These are phyloP conservation scores for Polyplosphaeria fusca DNA, from an alignment of 495 filamentous ascomycete genomes.

Conservation along the genomic window DNA sequence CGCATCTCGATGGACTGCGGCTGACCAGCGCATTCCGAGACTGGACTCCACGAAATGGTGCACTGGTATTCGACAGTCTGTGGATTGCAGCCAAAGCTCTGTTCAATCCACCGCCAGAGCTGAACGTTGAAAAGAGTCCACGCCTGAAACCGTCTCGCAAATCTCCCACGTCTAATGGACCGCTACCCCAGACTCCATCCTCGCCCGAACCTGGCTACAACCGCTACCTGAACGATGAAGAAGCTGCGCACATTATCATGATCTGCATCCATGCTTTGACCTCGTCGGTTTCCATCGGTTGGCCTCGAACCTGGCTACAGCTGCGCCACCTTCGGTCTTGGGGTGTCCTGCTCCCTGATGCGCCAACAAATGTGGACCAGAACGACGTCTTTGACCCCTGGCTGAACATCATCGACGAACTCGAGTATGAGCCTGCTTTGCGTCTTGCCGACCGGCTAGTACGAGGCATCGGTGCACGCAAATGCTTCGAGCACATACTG, in stretches of 20 bases:
- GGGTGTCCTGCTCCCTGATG: constrained; percentile 45
- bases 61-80: constrained; percentile 68
- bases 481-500: constrained; percentile 53
- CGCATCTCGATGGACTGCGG: constrained; percentile 45
- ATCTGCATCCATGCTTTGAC: constrained; percentile 57
- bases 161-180: not conserved
- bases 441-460: constrained; percentile 55
- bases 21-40: constrained; percentile 41
- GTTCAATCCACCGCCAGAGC: constrained; percentile 61
- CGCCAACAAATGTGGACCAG: not conserved
- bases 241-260: constrained; percentile 56
- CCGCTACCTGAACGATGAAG: constrained; percentile 48
- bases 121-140: constrained; percentile 43
- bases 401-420: constrained; percentile 45
- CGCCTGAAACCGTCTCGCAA: constrained; percentile 22
- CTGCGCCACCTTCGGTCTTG: constrained; percentile 52
- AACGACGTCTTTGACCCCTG: constrained; percentile 12
- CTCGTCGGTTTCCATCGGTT: constrained; percentile 49
- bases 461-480: constrained; percentile 51
- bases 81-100: constrained; percentile 69
- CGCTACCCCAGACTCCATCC: not conserved
- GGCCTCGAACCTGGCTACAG: constrained; percentile 48
- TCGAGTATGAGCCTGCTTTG: constrained; percentile 61
- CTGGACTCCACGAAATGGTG: constrained; percentile 34
- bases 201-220: not conserved